Evolutionary conservation across 257 asterid species (phyloP).

Genomic region (Salvia rosmarinus): DNA sequence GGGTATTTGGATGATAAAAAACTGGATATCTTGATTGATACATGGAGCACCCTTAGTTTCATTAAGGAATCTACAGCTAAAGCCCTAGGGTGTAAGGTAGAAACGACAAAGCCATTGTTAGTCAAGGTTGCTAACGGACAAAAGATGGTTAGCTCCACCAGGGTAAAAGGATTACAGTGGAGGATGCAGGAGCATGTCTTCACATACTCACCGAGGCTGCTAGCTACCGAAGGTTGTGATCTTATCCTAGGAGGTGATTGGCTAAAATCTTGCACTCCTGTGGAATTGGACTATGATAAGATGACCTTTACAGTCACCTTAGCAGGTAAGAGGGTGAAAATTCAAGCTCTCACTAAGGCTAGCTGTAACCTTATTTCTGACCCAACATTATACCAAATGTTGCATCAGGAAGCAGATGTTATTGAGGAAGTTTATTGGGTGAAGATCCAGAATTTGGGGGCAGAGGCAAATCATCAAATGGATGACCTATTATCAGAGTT

Average conservation of each 20-base stretch:
- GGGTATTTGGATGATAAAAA: too few species aligned
- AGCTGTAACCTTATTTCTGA: too few species aligned
- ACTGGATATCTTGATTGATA: neutral
- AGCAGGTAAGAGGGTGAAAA: neutral
- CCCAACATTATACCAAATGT: too few species aligned
- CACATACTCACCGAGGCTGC: neutral
- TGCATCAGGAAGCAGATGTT: neutral
- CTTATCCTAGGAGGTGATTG: neutral
- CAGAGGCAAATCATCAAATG: neutral
- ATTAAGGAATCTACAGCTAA: neutral
- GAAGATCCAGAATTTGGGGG: too few species aligned
- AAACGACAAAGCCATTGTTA: neutral
- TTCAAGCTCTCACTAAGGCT: neutral
- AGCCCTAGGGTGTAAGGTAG: too few species aligned
- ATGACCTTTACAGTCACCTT: neutral
- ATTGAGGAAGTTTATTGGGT: neutral
- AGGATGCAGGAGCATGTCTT: neutral
- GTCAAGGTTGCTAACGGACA: neutral
- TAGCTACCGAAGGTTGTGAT: neutral
- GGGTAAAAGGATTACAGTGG: neutral
- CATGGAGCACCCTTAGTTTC: neutral
- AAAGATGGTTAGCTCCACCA: neutral
- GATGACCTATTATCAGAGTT: neutral
- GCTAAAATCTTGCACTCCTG: neutral
- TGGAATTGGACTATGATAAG: neutral